Base-by-base conservation (phyloP, 805 yeast species). In the Lachancea quebecensis region DNA sequence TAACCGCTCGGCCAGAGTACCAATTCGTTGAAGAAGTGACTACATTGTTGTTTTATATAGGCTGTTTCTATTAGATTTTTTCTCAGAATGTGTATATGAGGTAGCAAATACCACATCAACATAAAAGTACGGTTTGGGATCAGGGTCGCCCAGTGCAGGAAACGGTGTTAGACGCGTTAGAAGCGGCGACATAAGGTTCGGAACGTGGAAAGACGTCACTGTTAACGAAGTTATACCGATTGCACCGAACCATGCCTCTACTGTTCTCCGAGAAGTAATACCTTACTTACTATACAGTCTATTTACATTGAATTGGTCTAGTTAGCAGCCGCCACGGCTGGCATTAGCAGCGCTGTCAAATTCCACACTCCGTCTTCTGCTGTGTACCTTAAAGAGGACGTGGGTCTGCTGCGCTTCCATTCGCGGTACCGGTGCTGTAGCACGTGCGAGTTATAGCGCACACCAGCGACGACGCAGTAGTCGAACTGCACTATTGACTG, bases 1-100 rank as follows among this genome's bases (percentile, higher is more conserved):
- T 76, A 75, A 78, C 53, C 80, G 70, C 81, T 76, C 81, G 81
- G 81, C 81, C 81, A 76, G 76, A 71, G 73, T 75, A 74, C 79
- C 81, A 44, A 28, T 36, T 36, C n/a, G 29, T 17, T 12, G 39
- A 18, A 21, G 29, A 17, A 31, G 15, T 31, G 15, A n/a, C 4
- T 12, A 9, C 4, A 8, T 3, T 9, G 7, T 12, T 12, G 15
- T 6, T 4, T 4, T n/a, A 12, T 31, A 5, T 12, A 14, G 34
- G 34, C 8, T 4, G 34, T n/a, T n/a, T n/a, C n/a, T n/a, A n/a
- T n/a, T n/a, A n/a, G n/a, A n/a, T n/a, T n/a, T n/a, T n/a, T n/a
- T n/a, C n/a, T n/a, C n/a, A n/a, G n/a, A n/a, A n/a, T n/a, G n/a
- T n/a, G n/a, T n/a, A n/a, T n/a, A n/a, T n/a, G n/a, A n/a, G n/a